Evolutionary conservation across 768 basidiomycete species (phyloP).

Genomic region (Dendrothele bispora): DNA sequence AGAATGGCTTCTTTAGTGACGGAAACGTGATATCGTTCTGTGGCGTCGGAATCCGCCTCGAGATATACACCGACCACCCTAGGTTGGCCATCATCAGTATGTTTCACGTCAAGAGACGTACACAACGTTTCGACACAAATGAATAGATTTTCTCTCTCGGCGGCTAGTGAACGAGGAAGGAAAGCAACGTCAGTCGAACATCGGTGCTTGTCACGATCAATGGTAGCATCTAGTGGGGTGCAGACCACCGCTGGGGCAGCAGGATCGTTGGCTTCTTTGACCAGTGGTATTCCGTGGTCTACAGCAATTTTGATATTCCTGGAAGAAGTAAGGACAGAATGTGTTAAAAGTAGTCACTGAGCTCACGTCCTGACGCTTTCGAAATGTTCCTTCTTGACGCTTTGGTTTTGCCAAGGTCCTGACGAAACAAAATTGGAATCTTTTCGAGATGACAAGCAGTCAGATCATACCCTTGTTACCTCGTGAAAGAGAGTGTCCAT

Average conservation of each 20-base stretch:
- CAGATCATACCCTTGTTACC: constrained; percentile 8
- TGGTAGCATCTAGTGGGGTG: constrained; percentile 18
- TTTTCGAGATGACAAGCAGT: not conserved
- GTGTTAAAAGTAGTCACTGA: too few species aligned
- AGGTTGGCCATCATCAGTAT: not conserved
- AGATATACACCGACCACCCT: constrained; percentile 5
- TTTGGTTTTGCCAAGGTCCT: constrained; percentile 20
- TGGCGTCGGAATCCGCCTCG: not conserved
- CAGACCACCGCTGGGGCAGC: constrained; percentile 15
- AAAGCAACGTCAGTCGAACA: constrained; percentile 22
- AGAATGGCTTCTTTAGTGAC: constrained; percentile 10
- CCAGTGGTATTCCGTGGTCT: constrained; percentile 19
- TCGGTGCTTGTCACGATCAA: constrained; percentile 17
- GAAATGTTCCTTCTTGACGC: constrained; percentile 6
- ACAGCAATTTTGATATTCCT: constrained; percentile 13
- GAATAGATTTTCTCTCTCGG: constrained; percentile 15
- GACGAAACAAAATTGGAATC: not conserved
- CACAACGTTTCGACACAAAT: constrained; percentile 21
- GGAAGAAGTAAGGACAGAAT: too few species aligned
- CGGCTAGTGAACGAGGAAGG: constrained; percentile 14
- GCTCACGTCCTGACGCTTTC: constrained; percentile 6
- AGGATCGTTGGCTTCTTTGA: constrained; percentile 18
- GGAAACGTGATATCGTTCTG: not conserved
- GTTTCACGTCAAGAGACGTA: constrained; percentile 10
- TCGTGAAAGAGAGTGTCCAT: constrained; percentile 3